These are phyloP conservation scores for Candida nemodendra DNA, from an alignment of 805 yeast species.

Conservation along the genomic window DNA sequence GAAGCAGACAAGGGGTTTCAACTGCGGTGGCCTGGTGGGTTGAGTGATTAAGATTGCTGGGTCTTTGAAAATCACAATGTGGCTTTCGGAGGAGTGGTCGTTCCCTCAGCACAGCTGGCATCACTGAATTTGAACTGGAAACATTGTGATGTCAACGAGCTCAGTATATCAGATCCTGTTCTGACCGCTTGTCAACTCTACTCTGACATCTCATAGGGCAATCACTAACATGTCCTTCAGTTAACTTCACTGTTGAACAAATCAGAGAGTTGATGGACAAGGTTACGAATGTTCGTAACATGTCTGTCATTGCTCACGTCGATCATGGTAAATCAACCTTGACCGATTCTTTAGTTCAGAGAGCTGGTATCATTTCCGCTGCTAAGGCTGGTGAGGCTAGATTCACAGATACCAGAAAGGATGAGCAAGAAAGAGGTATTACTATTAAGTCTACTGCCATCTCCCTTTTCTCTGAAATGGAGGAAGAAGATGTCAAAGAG, in stretches of 20 bases:
- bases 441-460: slow-evolving; percentile 99
- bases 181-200: no score
- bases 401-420: slow-evolving; percentile 99
- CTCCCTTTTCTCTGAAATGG: slow-evolving; percentile 87
- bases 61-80: no score
- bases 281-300: slow-evolving; percentile 99
- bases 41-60: no score
- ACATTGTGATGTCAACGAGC: no score
- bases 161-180: no score
- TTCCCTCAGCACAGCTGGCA: no score
- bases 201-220: no score
- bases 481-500: slow-evolving; percentile 80
- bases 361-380: slow-evolving; percentile 99
- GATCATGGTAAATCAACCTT: slow-evolving; percentile 99
- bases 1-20: background rate
- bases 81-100: no score
- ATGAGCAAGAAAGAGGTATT: slow-evolving; percentile 99
- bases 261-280: slow-evolving; percentile 99
- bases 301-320: slow-evolving; percentile 99
- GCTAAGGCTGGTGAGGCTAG: slow-evolving; percentile 99
- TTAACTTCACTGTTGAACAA: slow-evolving; percentile 74
- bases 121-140: no score
- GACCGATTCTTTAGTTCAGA: slow-evolving; percentile 98
- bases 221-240: no score
- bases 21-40: background rate